Conservation (phyloP, 2,329 filamentous ascomycete species). For the Fusarium sambucinum region DNA sequence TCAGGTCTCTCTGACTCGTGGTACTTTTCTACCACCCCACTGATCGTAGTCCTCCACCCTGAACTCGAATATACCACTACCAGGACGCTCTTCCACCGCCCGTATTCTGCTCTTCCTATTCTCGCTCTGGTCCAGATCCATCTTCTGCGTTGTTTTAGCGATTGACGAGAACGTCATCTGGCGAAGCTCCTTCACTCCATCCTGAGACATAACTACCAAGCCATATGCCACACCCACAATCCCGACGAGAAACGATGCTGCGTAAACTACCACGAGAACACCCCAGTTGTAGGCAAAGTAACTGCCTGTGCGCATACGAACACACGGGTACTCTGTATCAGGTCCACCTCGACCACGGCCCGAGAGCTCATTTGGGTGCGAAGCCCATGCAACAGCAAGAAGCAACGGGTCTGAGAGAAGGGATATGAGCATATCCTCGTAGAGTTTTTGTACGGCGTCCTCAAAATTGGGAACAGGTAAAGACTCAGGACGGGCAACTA, state of each 20-base stretch:
- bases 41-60: slow-evolving; percentile 1
- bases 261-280: slow-evolving; percentile 27
- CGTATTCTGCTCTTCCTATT: not conserved
- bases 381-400: slow-evolving; percentile 37
- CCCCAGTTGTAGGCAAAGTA: slow-evolving; percentile 35
- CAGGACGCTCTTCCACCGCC: slow-evolving; percentile 4
- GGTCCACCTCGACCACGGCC: slow-evolving; percentile 18
- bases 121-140: slow-evolving; percentile 1
- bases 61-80: slow-evolving; percentile 14
- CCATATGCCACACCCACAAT: slow-evolving; percentile 22
- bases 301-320: slow-evolving; percentile 19
- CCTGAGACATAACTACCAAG: slow-evolving; percentile 30
- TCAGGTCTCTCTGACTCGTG: not conserved
- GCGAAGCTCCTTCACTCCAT: slow-evolving; percentile 34
- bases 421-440: slow-evolving; percentile 39
- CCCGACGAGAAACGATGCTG: slow-evolving; percentile 22
- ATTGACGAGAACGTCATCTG: slow-evolving; percentile 37
- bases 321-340: slow-evolving; percentile 22
- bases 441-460: slow-evolving; percentile 11
- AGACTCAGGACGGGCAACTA: slow-evolving; percentile 32
- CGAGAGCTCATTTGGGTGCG: slow-evolving; percentile 22
- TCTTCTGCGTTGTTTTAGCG: slow-evolving; percentile 15
- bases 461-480: slow-evolving; percentile 26
- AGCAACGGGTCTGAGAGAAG: slow-evolving; percentile 39
- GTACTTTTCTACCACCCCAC: not conserved